Evolutionary conservation across 768 basidiomycete genomes (phyloP).

Genomic region (Trametes gibbosa): DNA sequence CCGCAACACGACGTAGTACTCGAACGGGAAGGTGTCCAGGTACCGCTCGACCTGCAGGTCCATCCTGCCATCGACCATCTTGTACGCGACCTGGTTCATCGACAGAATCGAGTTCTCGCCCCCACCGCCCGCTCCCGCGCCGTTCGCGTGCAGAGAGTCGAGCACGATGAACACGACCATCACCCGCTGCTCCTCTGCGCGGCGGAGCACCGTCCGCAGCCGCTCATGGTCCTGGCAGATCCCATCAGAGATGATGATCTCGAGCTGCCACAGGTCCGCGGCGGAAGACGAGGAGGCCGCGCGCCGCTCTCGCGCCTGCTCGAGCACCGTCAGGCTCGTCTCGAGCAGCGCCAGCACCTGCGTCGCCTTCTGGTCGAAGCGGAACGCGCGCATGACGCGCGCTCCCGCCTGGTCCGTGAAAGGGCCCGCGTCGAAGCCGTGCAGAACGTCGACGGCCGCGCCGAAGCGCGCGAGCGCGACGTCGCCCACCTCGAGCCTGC

Average conservation of each 20-base stretch:
- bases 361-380: constrained; percentile 86
- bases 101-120: constrained; percentile 74
- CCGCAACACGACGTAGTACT: constrained; percentile 92
- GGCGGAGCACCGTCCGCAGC: constrained; percentile 74
- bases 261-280: constrained; percentile 92
- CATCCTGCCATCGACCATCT: constrained; percentile 74
- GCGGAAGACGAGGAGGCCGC: constrained; percentile 59
- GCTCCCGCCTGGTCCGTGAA: constrained; percentile 80
- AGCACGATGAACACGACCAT: constrained; percentile 97
- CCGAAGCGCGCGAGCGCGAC: constrained; percentile 91
- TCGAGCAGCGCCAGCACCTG: constrained; percentile 84
- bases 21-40: constrained; percentile 95
- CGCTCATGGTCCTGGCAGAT: constrained; percentile 94
- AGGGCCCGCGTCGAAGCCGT: constrained; percentile 79
- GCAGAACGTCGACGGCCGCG: constrained; percentile 80
- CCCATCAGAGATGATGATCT: constrained; percentile 99
- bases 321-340: constrained; percentile 68
- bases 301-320: constrained; percentile 71
- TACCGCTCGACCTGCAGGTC: constrained; percentile 88
- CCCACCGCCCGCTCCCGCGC: constrained; percentile 27
- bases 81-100: constrained; percentile 91
- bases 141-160: constrained; percentile 72
- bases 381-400: constrained; percentile 79
- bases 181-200: constrained; percentile 85
- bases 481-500: constrained; percentile 93